Evolutionary conservation across 1,139 yeast species (phyloP).

Genomic region (Candida labiduridarum): DNA sequence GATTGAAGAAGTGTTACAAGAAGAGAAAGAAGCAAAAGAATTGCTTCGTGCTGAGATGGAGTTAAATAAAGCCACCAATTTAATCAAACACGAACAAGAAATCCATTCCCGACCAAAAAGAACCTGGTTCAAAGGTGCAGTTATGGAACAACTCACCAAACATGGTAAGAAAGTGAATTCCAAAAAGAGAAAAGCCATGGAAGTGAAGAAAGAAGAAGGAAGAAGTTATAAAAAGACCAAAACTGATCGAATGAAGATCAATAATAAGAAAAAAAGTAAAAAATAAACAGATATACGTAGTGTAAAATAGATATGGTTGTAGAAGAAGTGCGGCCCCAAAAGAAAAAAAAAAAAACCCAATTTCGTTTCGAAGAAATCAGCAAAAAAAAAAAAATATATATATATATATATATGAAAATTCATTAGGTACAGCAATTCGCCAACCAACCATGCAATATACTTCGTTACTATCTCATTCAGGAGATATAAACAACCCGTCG

Average conservation of each 20-base stretch:
- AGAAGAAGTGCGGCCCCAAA: neutral
- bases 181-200: slow-evolving; percentile 63
- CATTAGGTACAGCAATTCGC: neutral
- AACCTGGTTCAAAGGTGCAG: slow-evolving; percentile 88
- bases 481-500: slow-evolving; percentile 41
- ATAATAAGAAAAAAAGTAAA: slow-evolving; percentile 7
- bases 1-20: slow-evolving; percentile 77
- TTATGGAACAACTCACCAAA: slow-evolving; percentile 47
- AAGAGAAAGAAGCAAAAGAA: slow-evolving; percentile 88
- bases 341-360: neutral
- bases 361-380: neutral
- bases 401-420: too few relatives aligned
- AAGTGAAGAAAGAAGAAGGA: slow-evolving; percentile 32
- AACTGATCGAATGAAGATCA: slow-evolving; percentile 49
- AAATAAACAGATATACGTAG: neutral
- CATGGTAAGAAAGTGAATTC: slow-evolving; percentile 51
- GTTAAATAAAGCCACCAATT: slow-evolving; percentile 78
- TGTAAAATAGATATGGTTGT: neutral
- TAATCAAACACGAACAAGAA: slow-evolving; percentile 78
- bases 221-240: slow-evolving; percentile 75
- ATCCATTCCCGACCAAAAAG: slow-evolving; percentile 89
- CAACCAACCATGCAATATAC: slow-evolving; percentile 25
- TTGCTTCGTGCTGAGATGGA: slow-evolving; percentile 89
- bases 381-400: neutral
- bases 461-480: slow-evolving; percentile 28